Conservation (phyloP, 2,329 filamentous ascomycete genomes). For the Talaromyces pinophilus region DNA sequence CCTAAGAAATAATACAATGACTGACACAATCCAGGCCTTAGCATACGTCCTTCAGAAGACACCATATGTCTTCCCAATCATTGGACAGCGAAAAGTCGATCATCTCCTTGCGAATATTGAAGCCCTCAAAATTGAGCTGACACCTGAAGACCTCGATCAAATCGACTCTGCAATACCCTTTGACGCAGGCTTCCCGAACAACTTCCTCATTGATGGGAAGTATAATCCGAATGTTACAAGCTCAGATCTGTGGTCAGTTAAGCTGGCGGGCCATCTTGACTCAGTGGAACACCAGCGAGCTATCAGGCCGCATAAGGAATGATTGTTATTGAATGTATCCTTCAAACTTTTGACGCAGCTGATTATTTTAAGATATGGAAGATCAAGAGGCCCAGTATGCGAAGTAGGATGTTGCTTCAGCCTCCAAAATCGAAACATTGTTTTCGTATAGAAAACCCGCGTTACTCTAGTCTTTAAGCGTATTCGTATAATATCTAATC, state of each 20-base stretch:
- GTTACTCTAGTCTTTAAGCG: neutral
- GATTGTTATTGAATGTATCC: neutral
- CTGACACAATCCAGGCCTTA: slow-evolving; percentile 11
- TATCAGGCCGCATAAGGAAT: neutral
- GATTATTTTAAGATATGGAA: neutral
- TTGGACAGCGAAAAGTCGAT: slow-evolving; percentile 53
- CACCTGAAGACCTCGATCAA: slow-evolving; percentile 53
- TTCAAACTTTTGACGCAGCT: neutral
- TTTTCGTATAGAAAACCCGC: neutral
- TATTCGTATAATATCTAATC: neutral
- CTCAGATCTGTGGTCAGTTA: neutral
- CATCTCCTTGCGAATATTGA: slow-evolving; percentile 57
- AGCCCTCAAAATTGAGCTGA: slow-evolving; percentile 53
- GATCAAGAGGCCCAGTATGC: neutral
- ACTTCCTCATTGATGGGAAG: slow-evolving; percentile 19
- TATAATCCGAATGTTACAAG: neutral
- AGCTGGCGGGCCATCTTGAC: neutral
- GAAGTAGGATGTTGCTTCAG: neutral
- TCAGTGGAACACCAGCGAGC: neutral
- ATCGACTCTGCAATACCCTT: slow-evolving; percentile 56
- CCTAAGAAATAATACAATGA: neutral
- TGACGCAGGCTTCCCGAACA: slow-evolving; percentile 56
- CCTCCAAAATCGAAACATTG: neutral
- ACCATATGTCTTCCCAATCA: slow-evolving; percentile 54
- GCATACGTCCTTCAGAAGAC: slow-evolving; percentile 45